phyloP scores from a whole-genome alignment of 495 filamentous ascomycete species.

The Penicillium macrosclerotiorum region DNA sequence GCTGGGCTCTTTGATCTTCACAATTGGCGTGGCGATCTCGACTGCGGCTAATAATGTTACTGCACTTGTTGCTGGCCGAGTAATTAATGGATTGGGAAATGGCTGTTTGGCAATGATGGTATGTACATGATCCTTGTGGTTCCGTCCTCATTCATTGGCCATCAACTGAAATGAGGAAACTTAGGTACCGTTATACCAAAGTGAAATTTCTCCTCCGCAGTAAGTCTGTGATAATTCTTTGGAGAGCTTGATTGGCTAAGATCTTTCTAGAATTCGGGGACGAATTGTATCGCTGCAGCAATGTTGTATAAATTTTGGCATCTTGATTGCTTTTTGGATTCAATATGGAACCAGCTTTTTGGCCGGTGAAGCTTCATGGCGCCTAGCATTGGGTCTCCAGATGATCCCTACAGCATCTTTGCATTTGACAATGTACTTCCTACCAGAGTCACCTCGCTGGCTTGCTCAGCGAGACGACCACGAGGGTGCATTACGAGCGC shows the following conservation, averaged over 20 bases:
- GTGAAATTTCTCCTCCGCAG: conserved; percentile 24
- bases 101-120: conserved; percentile 28
- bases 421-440: conserved; percentile 19
- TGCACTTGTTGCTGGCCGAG: conserved; percentile 18
- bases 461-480: conserved; percentile 33
- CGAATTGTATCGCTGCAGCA: conserved; percentile 16
- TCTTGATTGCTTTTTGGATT: conserved; percentile 20
- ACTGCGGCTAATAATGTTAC: conserved; percentile 16
- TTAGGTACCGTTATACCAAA: conserved; percentile 23
- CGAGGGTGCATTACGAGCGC: conserved; percentile 35
- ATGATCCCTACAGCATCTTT: conserved; percentile 22
- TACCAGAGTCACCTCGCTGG: conserved; percentile 49
- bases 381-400: conserved; percentile 16
- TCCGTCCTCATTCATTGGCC: no score
- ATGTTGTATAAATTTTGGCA: conserved; percentile 20
- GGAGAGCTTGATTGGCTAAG: no score
- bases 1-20: conserved; percentile 17
- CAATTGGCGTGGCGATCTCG: conserved; percentile 20
- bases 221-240: no score
- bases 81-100: conserved; percentile 25
- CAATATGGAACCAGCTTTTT: conserved; percentile 22
- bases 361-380: conserved; percentile 15
- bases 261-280: conserved; percentile 10
- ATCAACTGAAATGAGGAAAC: no score
- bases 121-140: neutral